Base-by-base conservation (phyloP, 176 grass and related monocot species). In the Oryza brachyantha region DNA sequence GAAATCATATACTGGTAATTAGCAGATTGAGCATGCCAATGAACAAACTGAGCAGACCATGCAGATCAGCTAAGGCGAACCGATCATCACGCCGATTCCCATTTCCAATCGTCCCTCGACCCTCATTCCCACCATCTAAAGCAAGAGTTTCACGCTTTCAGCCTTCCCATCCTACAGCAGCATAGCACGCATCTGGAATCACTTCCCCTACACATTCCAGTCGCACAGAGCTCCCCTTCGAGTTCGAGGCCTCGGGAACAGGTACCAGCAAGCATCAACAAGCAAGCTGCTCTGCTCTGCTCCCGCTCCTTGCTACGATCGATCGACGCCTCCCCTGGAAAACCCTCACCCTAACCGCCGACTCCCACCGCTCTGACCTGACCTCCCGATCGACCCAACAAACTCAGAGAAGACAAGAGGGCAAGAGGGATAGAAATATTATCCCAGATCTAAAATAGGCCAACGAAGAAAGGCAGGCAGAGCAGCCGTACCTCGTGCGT, bases 361-460 rank as follows among this genome's bases (percentile, higher is more conserved):
- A 4, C 12, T 5, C 38, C 62, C 31, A 50, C 24, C 66, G 22
- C 35, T 45, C 7, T 3, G 21, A n/a, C 31, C 4, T 4, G 31
- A 22, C 29, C 17, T 5, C 54, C 39, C 9, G 17, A 41, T 68
- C 41, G 40, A 35, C 27, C 46, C 45, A 32, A 26, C 8, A 6
- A 37, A 26, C 52, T 9, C 52, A n/a, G 13, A 62, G 8, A 45
- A 35, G 19, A 22, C 11, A 38, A 13, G 19, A 24, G n/a, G n/a
- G 27, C 29, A 24, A 71, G 29, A 39, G 24, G n/a, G n/a, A n/a
- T n/a, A n/a, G n/a, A n/a, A n/a, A n/a, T n/a, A n/a, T n/a, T n/a
- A 57, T 10, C 55, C 40, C 85, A 77, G 79, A 82, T 87, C 79
- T 64, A 38, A 13, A 13, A 13, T 64, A n/a, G 12, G 21, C 16